Base-by-base conservation (phyloP, 352 stramenopile species). In the Hyphochytrium catenoides region DNA sequence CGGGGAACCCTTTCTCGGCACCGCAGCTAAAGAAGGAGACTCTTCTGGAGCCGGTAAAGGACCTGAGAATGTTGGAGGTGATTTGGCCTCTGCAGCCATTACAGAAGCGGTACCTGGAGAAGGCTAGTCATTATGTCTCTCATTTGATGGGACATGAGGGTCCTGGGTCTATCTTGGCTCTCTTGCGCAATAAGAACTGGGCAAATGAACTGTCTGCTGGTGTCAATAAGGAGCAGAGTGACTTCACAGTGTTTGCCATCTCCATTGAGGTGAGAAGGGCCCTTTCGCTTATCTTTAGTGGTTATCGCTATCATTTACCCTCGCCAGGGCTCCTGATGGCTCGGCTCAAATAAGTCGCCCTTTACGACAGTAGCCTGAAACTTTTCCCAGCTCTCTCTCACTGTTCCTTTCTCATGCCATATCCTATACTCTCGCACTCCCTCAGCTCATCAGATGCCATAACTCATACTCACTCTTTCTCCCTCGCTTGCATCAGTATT, bases 141-240 rank as follows among this genome's bases (percentile, higher is more conserved):
- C 78, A 93, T 47, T 54, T 95, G 12, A 53, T 95, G 20, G 87
- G 87, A 0, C 81, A 95, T 48, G 87, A 96, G 67, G 81, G 74
- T 14, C 51, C 51, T 0, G 77, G 75, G 8, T 95, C 81, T 0
- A 61, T 96, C 29, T 39, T 96, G 18, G 87, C 73, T 20, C 81
- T 78, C 42, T 49, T 95, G 21, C 93, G 94, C 48, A 35, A 47
- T 3, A 50, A 69, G 19, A 64, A 75, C 35, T 75, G 61, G 61
- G 63, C 59, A 1, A 58, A 83, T 59, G 56, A 70, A 31, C 48
- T 75, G 8, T 64, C 47, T 0, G 57, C 60, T 4, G 67, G 60
- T 3, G 52, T 75, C n/a, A 62, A 52, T 21, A 52, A 59, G 9
- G 63, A 75, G 41, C 54, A 74, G 26, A 62, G 75, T 39, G 63